Conservation (phyloP, 2,329 filamentous ascomycete genomes). For the Remersonia thermophila region DNA sequence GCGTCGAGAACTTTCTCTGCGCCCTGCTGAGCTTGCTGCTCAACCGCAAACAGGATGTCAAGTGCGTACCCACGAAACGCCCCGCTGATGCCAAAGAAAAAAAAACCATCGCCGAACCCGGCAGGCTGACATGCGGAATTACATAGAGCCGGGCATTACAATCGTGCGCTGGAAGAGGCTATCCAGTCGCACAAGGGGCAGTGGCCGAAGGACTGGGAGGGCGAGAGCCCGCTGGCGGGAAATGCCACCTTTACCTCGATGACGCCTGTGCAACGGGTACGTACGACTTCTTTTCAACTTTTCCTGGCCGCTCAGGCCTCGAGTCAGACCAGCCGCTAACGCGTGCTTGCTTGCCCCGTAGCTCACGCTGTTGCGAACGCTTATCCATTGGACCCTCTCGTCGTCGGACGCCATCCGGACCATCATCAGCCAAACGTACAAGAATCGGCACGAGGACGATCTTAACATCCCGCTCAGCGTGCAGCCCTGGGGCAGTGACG, state of each 20-base stretch:
- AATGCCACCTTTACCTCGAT: constrained; percentile 72
- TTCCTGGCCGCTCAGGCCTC: background rate
- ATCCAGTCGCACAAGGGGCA: constrained; percentile 73
- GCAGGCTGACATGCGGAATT: constrained; percentile 12
- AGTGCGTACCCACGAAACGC: constrained; percentile 49
- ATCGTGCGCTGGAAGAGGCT: constrained; percentile 86
- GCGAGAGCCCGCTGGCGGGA: constrained; percentile 70
- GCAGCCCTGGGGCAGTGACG: constrained; percentile 68
- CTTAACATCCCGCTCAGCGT: constrained; percentile 74
- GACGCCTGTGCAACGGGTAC: constrained; percentile 68
- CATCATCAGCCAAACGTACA: constrained; percentile 79
- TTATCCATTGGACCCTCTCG: constrained; percentile 79
- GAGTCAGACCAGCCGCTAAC: no score
- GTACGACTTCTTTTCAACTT: constrained; percentile 15
- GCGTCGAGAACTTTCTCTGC: constrained; percentile 80
- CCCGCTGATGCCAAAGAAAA: no score
- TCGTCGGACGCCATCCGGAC: constrained; percentile 73
- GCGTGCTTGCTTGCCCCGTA: constrained; percentile 28
- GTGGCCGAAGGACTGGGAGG: constrained; percentile 78
- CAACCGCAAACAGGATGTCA: constrained; percentile 97
- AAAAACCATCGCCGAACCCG: background rate
- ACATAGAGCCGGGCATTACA: constrained; percentile 75
- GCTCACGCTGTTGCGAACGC: constrained; percentile 70
- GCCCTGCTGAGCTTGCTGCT: constrained; percentile 76
- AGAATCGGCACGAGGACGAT: constrained; percentile 71